phyloP scores from a whole-genome alignment of 2,329 filamentous ascomycete genomes.

The Alternaria panax region DNA sequence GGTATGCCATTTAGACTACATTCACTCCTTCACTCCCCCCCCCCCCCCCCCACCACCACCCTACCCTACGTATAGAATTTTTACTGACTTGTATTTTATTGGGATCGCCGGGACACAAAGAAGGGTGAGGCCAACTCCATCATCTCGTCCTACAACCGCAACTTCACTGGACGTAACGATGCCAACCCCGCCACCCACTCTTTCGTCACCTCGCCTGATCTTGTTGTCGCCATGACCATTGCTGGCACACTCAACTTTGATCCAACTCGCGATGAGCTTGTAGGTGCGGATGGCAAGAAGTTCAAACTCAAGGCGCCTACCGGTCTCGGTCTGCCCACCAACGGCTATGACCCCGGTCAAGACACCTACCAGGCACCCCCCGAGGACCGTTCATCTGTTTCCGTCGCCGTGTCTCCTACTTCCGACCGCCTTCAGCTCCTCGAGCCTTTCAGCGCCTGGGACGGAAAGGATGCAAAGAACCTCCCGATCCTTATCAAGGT shows the following conservation, averaged over 20 bases:
- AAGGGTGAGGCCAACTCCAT: conserved; percentile 97
- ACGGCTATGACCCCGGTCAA: conserved; percentile 88
- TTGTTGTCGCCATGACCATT: conserved; percentile 85
- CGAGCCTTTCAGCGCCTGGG: conserved; percentile 83
- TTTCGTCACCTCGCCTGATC: conserved; percentile 89
- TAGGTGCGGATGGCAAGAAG: conserved; percentile 95
- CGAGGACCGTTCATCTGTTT: conserved; percentile 73
- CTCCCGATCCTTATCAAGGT: not conserved
- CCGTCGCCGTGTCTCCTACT: conserved; percentile 82
- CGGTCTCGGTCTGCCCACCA: conserved; percentile 79
- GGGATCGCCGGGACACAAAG: conserved; percentile 91
- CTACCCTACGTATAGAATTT: not conserved
- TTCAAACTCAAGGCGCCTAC: conserved; percentile 84
- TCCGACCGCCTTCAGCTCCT: conserved; percentile 96
- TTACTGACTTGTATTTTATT: conserved; percentile 58
- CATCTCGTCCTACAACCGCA: conserved; percentile 98
- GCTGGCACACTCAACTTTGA: conserved; percentile 92
- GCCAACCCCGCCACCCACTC: conserved; percentile 94
- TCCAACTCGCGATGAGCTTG: conserved; percentile 88
- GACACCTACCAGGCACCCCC: conserved; percentile 98
- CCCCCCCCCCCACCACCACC: not conserved
- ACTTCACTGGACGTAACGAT: conserved; percentile 98
- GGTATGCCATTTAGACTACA: conserved; percentile 21
- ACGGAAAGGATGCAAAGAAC: conserved; percentile 79
- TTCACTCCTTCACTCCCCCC: conserved; percentile 48